Conservation (phyloP, 163 green algal genomes). For the Chloroidium sp. region DNA sequence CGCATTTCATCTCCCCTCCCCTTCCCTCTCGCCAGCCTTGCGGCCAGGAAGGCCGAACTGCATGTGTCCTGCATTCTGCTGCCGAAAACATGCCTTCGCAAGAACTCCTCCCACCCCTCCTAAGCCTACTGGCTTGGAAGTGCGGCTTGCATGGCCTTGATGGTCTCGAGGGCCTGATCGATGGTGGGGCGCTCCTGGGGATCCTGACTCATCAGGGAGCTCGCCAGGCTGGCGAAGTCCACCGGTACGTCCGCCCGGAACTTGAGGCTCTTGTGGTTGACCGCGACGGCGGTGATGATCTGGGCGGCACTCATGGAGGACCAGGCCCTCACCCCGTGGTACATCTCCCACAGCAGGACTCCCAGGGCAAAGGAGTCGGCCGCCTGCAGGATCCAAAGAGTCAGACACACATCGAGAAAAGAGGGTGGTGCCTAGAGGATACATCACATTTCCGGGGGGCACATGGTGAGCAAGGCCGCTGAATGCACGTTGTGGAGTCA, state of each 20-base stretch:
- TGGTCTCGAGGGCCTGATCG: not conserved
- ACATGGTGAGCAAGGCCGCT: too few species aligned
- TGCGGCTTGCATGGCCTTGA: not conserved
- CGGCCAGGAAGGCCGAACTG: too few species aligned
- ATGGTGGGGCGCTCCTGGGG: conserved; percentile 11
- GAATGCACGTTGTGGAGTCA: too few species aligned
- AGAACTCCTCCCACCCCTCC: too few species aligned
- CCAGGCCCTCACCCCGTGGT: conserved; percentile 12
- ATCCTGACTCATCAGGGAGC: not conserved
- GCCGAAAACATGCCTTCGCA: too few species aligned
- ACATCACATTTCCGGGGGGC: too few species aligned
- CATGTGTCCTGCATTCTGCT: too few species aligned
- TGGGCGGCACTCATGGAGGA: conserved; percentile 6
- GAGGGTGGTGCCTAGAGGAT: too few species aligned
- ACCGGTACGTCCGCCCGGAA: conserved; percentile 2
- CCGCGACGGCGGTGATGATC: conserved; percentile 12
- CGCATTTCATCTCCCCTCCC: too few species aligned
- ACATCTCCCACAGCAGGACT: conserved; percentile 47
- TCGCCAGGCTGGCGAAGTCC: not conserved
- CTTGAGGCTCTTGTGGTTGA: conserved; percentile 9
- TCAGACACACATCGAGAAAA: too few species aligned
- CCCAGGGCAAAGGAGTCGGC: conserved; percentile 52
- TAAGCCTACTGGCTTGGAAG: not conserved
- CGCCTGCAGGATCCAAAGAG: conserved; percentile 1
- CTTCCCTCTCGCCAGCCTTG: too few species aligned